Percentiles rank a stretch among this genome's conserved stretches.
These are phyloP conservation scores for Chlamydomonas eustigma DNA, from an alignment of 139 green algal genomes.

Conservation along the genomic window DNA sequence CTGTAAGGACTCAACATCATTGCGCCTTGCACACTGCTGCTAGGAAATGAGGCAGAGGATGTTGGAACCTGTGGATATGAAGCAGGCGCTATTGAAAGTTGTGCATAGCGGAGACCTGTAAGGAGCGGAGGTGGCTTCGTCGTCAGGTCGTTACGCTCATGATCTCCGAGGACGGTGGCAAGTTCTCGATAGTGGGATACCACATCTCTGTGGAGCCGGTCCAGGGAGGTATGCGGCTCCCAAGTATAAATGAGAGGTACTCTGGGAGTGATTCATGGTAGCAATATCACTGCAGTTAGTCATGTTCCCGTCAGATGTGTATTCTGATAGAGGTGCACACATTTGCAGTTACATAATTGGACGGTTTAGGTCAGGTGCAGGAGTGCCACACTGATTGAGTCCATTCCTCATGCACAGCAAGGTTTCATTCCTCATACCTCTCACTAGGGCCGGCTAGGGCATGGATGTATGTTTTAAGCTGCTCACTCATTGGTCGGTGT, in stretches of 20 bases:
- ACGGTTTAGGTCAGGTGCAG: too few species aligned
- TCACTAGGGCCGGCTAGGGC: neutral
- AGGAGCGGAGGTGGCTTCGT: conserved; percentile 6
- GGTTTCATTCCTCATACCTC: too few species aligned
- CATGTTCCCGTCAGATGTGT: too few species aligned
- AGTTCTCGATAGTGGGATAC: conserved; percentile 12
- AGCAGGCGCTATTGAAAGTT: neutral
- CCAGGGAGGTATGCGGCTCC: neutral
- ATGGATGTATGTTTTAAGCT: neutral
- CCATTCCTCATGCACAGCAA: too few species aligned
- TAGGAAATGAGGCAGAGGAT: too few species aligned
- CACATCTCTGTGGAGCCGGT: neutral
- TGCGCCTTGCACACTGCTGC: too few species aligned
- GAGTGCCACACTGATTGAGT: too few species aligned
- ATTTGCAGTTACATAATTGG: too few species aligned
- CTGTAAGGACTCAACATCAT: too few species aligned
- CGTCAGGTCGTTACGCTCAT: conserved; percentile 15
- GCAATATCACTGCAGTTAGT: too few species aligned
- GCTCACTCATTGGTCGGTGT: neutral
- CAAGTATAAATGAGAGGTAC: conserved; percentile 11
- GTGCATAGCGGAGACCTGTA: neutral
- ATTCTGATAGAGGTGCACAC: too few species aligned
- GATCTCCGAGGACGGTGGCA: neutral
- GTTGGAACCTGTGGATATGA: too few species aligned
- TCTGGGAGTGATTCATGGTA: neutral